Percentiles rank a stretch among this genome's conserved stretches.
phyloP scores from a whole-genome alignment of 257 asterid genomes.

The Prunella vulgaris region DNA sequence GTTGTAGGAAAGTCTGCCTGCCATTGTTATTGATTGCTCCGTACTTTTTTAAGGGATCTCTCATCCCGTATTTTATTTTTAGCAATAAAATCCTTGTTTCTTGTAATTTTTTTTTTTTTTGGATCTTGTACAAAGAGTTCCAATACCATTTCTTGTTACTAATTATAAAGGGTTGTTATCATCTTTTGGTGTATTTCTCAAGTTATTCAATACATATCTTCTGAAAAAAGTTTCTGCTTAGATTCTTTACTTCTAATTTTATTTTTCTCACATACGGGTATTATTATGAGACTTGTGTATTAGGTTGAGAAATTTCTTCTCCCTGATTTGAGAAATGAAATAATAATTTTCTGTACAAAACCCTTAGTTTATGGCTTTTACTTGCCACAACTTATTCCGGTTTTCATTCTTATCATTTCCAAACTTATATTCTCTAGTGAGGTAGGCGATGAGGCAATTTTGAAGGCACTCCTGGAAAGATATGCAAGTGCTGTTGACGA shows the following conservation, averaged over 20 bases:
- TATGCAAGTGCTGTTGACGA: conserved; percentile 55
- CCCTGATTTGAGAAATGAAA: conserved; percentile 10
- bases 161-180: neutral
- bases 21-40: too few relatives aligned
- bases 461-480: conserved; percentile 73
- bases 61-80: too few relatives aligned
- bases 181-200: neutral
- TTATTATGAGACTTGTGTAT: conserved; percentile 3
- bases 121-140: conserved; percentile 6
- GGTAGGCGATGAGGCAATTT: conserved; percentile 84
- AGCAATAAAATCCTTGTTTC: too few relatives aligned
- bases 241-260: neutral
- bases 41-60: too few relatives aligned
- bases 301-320: neutral
- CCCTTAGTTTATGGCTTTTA: neutral
- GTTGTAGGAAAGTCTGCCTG: too few relatives aligned
- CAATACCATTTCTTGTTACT: neutral
- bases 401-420: conserved; percentile 18
- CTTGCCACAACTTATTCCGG: conserved; percentile 6
- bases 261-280: neutral
- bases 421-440: conserved; percentile 50
- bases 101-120: too few relatives aligned
- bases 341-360: neutral
- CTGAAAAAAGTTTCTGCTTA: neutral
- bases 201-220: conserved; percentile 4